Evolutionary conservation across 345 rosid species (phyloP).

Genomic region (Raphanus sativus): DNA sequence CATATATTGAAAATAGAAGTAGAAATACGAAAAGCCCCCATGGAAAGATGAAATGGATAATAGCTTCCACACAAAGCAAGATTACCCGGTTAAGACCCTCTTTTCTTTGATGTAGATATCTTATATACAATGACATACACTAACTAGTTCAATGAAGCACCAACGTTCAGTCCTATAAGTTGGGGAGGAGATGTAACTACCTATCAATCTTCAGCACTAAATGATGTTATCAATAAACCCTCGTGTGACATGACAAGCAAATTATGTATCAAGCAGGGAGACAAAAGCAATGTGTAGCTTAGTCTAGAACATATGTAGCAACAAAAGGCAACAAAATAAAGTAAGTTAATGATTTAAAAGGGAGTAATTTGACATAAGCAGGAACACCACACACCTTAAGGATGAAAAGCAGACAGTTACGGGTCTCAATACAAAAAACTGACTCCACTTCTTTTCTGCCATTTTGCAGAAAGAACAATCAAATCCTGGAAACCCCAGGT

Average conservation of each 20-base stretch:
- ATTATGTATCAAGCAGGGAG: slow-evolving; percentile 22
- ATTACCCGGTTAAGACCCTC: neutral
- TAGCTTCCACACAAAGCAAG: slow-evolving; percentile 10
- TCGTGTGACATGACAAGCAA: slow-evolving; percentile 17
- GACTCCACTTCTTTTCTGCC: slow-evolving; percentile 46
- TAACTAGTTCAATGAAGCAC: slow-evolving; percentile 20
- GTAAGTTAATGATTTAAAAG: slow-evolving; percentile 4
- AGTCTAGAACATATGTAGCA: slow-evolving; percentile 6
- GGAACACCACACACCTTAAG: slow-evolving; percentile 57
- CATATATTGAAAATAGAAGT: neutral
- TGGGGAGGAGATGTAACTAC: slow-evolving; percentile 20
- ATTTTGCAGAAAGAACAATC: slow-evolving; percentile 53
- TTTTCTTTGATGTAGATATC: slow-evolving; percentile 12
- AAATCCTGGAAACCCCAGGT: slow-evolving; percentile 62
- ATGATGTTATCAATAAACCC: slow-evolving; percentile 7
- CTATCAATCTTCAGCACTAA: slow-evolving; percentile 15
- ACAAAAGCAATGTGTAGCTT: slow-evolving; percentile 13
- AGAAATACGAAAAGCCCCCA: neutral
- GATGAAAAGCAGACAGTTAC: slow-evolving; percentile 56
- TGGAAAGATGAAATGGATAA: neutral
- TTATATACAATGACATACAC: slow-evolving; percentile 11
- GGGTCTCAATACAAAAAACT: slow-evolving; percentile 58
- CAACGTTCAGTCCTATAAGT: slow-evolving; percentile 18
- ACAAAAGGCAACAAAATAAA: slow-evolving; percentile 10
- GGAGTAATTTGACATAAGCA: slow-evolving; percentile 18